Evolutionary conservation across 2,329 filamentous ascomycete species (phyloP).

Genomic region (Penicillium sp.): DNA sequence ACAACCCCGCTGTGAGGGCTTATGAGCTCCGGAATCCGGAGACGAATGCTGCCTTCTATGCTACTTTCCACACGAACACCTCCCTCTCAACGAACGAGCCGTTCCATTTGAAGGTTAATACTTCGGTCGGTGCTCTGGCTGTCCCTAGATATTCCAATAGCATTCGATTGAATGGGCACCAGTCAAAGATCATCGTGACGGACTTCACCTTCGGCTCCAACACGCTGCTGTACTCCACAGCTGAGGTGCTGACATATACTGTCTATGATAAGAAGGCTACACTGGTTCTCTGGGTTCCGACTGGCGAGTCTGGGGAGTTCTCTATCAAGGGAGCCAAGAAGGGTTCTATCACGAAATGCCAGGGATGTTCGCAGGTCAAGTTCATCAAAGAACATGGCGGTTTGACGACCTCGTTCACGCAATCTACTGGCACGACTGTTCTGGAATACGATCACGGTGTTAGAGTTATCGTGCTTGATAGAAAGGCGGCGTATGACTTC

Average conservation of each 20-base stretch:
- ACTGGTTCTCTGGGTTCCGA: constrained; percentile 54
- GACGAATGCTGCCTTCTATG: constrained; percentile 58
- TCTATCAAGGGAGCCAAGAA: constrained; percentile 43
- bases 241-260: constrained; percentile 54
- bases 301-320: constrained; percentile 57
- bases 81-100: constrained; percentile 51
- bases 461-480: constrained; percentile 54
- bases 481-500: constrained; percentile 55
- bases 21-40: constrained; percentile 60
- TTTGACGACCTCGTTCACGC: constrained; percentile 50
- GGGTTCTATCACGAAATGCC: constrained; percentile 40
- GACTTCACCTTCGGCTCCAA: constrained; percentile 57
- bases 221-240: constrained; percentile 55
- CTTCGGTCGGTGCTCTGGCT: constrained; percentile 54
- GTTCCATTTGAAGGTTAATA: constrained; percentile 57
- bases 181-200: constrained; percentile 61
- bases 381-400: constrained; percentile 43
- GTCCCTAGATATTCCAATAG: constrained; percentile 52
- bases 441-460: constrained; percentile 48
- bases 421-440: constrained; percentile 49
- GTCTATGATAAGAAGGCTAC: constrained; percentile 48
- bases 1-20: constrained; percentile 52
- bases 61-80: constrained; percentile 56
- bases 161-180: constrained; percentile 58
- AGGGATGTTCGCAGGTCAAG: constrained; percentile 43